These are phyloP conservation scores for Phtheirospermum japonicum DNA, from an alignment of 257 asterid genomes.

Conservation along the genomic window DNA sequence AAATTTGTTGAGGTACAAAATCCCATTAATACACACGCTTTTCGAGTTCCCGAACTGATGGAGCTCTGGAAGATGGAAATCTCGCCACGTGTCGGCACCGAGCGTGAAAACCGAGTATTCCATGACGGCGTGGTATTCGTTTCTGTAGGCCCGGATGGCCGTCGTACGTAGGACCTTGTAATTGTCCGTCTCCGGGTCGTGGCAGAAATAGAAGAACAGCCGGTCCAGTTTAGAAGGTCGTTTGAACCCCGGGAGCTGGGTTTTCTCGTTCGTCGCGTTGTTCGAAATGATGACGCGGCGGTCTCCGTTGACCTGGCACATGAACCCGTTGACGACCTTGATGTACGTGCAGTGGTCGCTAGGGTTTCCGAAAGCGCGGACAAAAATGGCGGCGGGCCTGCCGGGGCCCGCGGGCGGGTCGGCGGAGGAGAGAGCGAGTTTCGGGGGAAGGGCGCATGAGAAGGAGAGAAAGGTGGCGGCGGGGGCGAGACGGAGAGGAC, in stretches of 20 bases:
- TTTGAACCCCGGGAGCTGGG: neutral
- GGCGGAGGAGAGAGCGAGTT: neutral
- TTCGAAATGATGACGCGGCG: neutral
- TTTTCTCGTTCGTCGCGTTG: neutral
- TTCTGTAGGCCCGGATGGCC: neutral
- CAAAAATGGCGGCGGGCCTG: no score
- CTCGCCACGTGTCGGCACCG: neutral
- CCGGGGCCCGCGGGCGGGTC: neutral
- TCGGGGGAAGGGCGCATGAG: no score
- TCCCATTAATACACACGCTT: conserved; percentile 3
- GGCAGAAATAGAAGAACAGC: neutral
- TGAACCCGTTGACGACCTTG: neutral
- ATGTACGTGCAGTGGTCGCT: neutral
- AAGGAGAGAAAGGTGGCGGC: no score
- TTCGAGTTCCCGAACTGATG: neutral
- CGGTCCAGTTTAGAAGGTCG: no score
- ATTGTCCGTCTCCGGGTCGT: neutral
- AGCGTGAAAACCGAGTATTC: neutral
- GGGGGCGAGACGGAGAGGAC: no score
- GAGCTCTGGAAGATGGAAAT: neutral
- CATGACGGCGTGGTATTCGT: neutral
- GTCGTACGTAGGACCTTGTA: conserved; percentile 1
- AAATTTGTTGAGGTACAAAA: conserved; percentile 2
- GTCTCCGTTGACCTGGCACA: neutral
- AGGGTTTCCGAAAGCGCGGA: no score